Evolutionary conservation across 352 stramenopile species (phyloP).

Genomic region (Globisporangium cystogenes): DNA sequence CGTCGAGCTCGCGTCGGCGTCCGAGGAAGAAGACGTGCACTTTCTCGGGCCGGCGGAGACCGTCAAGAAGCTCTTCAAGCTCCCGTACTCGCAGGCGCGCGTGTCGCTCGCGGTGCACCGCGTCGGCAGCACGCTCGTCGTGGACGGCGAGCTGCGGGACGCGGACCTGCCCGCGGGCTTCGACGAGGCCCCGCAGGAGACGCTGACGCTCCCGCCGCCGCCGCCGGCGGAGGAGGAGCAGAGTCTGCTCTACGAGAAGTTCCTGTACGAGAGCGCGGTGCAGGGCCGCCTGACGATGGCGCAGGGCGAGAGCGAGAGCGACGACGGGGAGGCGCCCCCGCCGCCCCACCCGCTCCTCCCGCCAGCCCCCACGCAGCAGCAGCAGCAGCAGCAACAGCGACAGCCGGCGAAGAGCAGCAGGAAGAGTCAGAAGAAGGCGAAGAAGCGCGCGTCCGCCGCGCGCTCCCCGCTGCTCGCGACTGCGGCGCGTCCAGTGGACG

Average conservation of each 20-base stretch:
- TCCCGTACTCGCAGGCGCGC: constrained; percentile 71
- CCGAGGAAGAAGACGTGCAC: constrained; percentile 65
- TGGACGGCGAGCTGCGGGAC: constrained; percentile 74
- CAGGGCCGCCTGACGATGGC: constrained; percentile 20
- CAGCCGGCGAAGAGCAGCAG: constrained; percentile 13
- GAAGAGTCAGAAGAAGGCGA: constrained; percentile 30
- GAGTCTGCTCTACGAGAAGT: constrained; percentile 77
- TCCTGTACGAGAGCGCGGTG: constrained; percentile 78
- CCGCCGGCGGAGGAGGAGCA: constrained; percentile 39
- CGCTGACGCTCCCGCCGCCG: constrained; percentile 48
- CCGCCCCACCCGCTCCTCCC: not conserved
- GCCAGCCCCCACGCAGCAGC: too few species aligned
- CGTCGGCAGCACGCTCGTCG: constrained; percentile 70
- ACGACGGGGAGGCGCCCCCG: constrained; percentile 1
- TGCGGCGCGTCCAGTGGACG: not conserved
- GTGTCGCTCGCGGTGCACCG: constrained; percentile 83
- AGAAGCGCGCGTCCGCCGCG: constrained; percentile 12
- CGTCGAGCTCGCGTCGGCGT: constrained; percentile 64
- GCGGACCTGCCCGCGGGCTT: constrained; percentile 64
- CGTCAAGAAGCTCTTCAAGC: constrained; percentile 85
- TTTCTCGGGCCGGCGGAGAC: constrained; percentile 81
- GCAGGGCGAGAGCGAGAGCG: not conserved
- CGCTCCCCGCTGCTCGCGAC: not conserved
- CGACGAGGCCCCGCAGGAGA: constrained; percentile 46
- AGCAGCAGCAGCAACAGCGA: not conserved